A percentile compares a stretch with the other conserved stretches of the same genome.
phyloP scores from a whole-genome alignment of 139 green algal species.

The Eudorina sp. region DNA sequence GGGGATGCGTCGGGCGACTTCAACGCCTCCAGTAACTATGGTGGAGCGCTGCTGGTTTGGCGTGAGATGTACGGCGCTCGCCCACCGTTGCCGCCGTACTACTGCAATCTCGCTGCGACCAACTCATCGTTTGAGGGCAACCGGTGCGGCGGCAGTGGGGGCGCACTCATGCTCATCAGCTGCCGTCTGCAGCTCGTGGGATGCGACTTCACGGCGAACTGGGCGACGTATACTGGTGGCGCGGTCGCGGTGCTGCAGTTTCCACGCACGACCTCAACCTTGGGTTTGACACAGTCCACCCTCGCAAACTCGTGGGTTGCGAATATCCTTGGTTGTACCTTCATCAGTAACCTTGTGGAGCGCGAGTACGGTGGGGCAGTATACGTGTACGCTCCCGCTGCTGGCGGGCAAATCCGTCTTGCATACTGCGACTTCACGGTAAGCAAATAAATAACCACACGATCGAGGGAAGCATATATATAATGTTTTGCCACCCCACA shows the following conservation, averaged over 20 bases:
- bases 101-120: neutral
- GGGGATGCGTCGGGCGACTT: neutral
- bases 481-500: no score
- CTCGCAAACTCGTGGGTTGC: no score
- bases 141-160: neutral
- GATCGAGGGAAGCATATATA: no score
- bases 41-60: neutral
- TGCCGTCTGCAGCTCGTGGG: neutral
- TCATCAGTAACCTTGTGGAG: no score
- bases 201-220: neutral
- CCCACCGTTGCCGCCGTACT: no score
- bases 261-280: neutral
- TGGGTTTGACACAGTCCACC: no score
- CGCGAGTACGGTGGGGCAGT: no score
- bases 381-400: no score
- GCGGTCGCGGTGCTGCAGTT: neutral
- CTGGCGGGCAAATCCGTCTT: no score
- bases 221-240: neutral
- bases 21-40: neutral
- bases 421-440: no score
- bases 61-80: neutral
- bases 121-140: neutral
- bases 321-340: no score
- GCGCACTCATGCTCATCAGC: constrained; percentile 1
- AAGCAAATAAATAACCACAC: no score